These are phyloP conservation scores for Geotrichum macrosporum DNA, from an alignment of 1,139 yeast species.

Conservation along the genomic window DNA sequence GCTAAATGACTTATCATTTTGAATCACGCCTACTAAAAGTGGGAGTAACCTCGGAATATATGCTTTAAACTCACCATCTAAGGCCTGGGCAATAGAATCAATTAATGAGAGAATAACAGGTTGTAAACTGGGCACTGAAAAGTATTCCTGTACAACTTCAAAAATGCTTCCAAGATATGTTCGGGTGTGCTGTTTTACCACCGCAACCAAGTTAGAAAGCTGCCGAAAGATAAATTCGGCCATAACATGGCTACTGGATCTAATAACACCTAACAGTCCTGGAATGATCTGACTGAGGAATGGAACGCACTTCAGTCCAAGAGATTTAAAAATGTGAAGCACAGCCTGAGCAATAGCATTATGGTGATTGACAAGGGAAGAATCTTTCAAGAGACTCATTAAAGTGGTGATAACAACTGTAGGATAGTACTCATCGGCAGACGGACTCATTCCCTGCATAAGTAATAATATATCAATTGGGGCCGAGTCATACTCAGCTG, in stretches of 20 bases:
- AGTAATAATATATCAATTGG: constrained; percentile 84
- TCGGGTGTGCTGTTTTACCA: constrained; percentile 86
- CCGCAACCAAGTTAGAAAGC: constrained; percentile 68
- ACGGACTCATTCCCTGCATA: constrained; percentile 93
- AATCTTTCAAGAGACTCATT: constrained; percentile 77
- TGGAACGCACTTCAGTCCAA: constrained; percentile 83
- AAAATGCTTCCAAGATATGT: constrained; percentile 79
- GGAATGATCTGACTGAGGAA: constrained; percentile 85
- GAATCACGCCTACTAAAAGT: constrained; percentile 68
- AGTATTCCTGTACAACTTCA: constrained; percentile 68
- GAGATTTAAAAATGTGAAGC: constrained; percentile 80
- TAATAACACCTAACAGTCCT: constrained; percentile 81
- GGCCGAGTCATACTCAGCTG: constrained; percentile 79
- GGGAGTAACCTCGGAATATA: constrained; percentile 77
- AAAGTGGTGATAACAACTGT: constrained; percentile 87
- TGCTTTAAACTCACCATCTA: constrained; percentile 88
- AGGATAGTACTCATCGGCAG: constrained; percentile 90
- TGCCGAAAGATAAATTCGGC: constrained; percentile 89
- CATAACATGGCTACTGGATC: constrained; percentile 74
- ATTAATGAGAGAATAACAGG: constrained; percentile 74
- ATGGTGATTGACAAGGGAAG: constrained; percentile 80
- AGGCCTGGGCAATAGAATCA: constrained; percentile 78
- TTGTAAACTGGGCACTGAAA: constrained; percentile 63
- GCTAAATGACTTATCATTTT: constrained; percentile 65
- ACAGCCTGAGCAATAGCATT: constrained; percentile 89